A percentile compares a stretch with the other conserved stretches of the same genome.
phyloP scores from a whole-genome alignment of 129 eudicot genomes.

The Flaveria linearis region DNA sequence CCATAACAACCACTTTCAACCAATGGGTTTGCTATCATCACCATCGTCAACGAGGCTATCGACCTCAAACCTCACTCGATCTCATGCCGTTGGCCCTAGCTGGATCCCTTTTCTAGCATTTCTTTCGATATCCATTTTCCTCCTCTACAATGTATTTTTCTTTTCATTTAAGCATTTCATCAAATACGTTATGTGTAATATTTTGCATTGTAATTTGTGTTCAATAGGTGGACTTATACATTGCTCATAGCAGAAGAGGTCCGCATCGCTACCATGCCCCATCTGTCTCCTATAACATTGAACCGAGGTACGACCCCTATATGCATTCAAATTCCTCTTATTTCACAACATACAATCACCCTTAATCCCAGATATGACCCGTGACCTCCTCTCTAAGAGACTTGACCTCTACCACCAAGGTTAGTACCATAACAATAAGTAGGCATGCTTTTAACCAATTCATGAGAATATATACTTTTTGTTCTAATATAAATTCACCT shows the following conservation, averaged over 20 bases:
- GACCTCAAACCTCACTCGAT: slow-evolving; percentile 21
- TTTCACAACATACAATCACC: neutral
- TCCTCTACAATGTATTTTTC: slow-evolving; percentile 40
- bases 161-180: neutral
- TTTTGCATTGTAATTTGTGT: neutral
- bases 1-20: slow-evolving; percentile 12
- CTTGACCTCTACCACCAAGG: too few species aligned
- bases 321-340: neutral
- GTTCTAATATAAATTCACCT: too few species aligned
- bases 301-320: slow-evolving; percentile 19
- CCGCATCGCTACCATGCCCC: slow-evolving; percentile 18
- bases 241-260: slow-evolving; percentile 29
- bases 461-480: too few species aligned
- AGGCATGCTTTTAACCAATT: too few species aligned
- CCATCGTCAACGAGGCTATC: slow-evolving; percentile 25
- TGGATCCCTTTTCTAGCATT: slow-evolving; percentile 40
- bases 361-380: too few species aligned
- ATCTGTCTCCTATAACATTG: slow-evolving; percentile 3
- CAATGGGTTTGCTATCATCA: slow-evolving; percentile 34
- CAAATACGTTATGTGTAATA: neutral
- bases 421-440: too few species aligned
- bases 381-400: too few species aligned
- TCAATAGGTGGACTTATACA: slow-evolving; percentile 33
- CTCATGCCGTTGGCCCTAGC: slow-evolving; percentile 26
- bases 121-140: slow-evolving; percentile 34